Conservation (phyloP, 2,329 filamentous ascomycete genomes). For the Rhytidhysteron rufulum region DNA sequence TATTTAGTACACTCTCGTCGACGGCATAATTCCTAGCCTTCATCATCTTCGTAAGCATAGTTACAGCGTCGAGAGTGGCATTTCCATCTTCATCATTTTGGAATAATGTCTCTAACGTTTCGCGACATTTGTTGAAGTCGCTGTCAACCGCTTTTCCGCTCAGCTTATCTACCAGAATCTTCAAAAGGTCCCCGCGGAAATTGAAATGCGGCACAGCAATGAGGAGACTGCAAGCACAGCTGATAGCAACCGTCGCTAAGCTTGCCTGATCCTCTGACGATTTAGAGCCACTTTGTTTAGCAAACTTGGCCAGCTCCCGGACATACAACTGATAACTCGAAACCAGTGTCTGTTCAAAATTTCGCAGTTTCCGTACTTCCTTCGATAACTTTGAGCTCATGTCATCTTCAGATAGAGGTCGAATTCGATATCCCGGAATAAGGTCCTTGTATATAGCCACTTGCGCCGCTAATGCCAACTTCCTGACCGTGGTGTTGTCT, state of each 20-base stretch:
- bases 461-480: slow-evolving; percentile 81
- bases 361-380: slow-evolving; percentile 76
- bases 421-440: slow-evolving; percentile 93
- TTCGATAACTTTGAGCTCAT: slow-evolving; percentile 81
- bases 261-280: slow-evolving; percentile 35
- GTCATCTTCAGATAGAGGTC: slow-evolving; percentile 71
- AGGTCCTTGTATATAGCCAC: slow-evolving; percentile 91
- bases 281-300: slow-evolving; percentile 52
- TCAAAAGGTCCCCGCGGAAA: slow-evolving; percentile 81
- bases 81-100: slow-evolving; percentile 84
- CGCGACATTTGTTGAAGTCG: slow-evolving; percentile 72
- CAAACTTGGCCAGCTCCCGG: slow-evolving; percentile 66
- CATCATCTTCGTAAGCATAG: slow-evolving; percentile 90
- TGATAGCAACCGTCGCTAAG: slow-evolving; percentile 72
- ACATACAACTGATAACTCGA: slow-evolving; percentile 82
- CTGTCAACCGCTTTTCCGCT: slow-evolving; percentile 67
- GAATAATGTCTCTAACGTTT: slow-evolving; percentile 79
- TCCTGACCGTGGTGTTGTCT: slow-evolving; percentile 70
- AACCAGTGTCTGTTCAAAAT: slow-evolving; percentile 85
- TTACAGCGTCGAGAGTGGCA: slow-evolving; percentile 80
- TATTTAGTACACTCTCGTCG: slow-evolving; percentile 81
- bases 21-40: slow-evolving; percentile 78
- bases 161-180: slow-evolving; percentile 80
- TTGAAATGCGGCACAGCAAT: slow-evolving; percentile 93
- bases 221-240: slow-evolving; percentile 78